phyloP scores from a whole-genome alignment of 371 early-diverging fungal species.

The Batrachochytrium dendrobatidis region DNA sequence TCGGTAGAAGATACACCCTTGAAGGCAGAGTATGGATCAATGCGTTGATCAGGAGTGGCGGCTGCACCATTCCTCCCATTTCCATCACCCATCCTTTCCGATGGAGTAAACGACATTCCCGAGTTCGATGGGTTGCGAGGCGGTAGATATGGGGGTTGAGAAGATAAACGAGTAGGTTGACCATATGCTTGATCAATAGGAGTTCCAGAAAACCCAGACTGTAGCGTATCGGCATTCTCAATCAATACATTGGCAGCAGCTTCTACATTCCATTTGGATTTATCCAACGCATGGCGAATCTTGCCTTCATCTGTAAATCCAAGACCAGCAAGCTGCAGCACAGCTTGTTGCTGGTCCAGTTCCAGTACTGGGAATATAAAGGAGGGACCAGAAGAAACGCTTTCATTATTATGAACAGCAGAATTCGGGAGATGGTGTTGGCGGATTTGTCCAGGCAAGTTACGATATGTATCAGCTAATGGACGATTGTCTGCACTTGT shows the following conservation, averaged over 20 bases:
- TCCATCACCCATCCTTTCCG: too few relatives aligned
- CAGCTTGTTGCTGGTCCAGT: constrained; percentile 7
- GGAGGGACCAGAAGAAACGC: too few relatives aligned
- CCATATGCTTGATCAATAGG: not conserved
- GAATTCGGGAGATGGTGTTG: too few relatives aligned
- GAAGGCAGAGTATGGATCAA: not conserved
- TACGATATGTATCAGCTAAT: not conserved
- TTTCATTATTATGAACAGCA: too few relatives aligned
- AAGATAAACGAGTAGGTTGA: too few relatives aligned
- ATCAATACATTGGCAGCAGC: constrained; percentile 16
- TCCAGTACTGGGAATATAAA: constrained; percentile 12
- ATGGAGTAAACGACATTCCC: too few relatives aligned
- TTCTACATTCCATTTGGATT: constrained; percentile 21
- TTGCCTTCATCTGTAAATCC: constrained; percentile 24
- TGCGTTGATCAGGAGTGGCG: too few relatives aligned
- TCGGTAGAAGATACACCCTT: not conserved
- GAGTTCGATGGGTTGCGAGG: too few relatives aligned
- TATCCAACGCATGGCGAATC: constrained; percentile 18
- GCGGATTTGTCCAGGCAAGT: too few relatives aligned
- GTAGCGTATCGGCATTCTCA: constrained; percentile 12
- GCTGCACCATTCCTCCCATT: too few relatives aligned
- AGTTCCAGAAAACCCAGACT: constrained; percentile 5
- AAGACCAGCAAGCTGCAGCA: constrained; percentile 17
- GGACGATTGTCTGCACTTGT: not conserved
- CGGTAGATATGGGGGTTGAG: too few relatives aligned